phyloP scores from a whole-genome alignment of 176 grass and related monocot genomes.

The Ensete ventricosum region DNA sequence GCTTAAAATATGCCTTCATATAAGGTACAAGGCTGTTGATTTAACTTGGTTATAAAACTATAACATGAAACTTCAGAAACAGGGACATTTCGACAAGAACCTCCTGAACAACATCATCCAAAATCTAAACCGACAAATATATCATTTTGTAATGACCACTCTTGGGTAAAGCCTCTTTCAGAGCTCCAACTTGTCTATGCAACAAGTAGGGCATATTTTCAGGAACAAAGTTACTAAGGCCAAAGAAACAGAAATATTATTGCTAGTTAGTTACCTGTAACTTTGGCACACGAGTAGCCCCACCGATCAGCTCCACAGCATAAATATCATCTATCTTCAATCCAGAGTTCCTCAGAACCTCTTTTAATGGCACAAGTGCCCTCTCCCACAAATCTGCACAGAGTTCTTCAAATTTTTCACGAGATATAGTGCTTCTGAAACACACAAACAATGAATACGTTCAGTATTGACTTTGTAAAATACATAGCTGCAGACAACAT shows the following conservation, averaged over 20 bases:
- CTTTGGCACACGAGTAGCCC: slow-evolving; percentile 90
- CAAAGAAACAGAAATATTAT: not conserved
- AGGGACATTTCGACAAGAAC: too few species aligned
- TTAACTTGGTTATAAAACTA: too few species aligned
- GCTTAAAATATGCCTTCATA: too few species aligned
- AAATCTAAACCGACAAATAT: too few species aligned
- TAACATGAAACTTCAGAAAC: too few species aligned
- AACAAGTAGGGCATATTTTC: too few species aligned
- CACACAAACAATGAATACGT: not conserved
- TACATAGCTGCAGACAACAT: not conserved
- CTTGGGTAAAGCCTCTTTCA: too few species aligned
- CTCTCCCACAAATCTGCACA: slow-evolving; percentile 93
- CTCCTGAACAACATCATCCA: too few species aligned
- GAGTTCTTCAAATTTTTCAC: slow-evolving; percentile 97
- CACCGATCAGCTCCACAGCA: slow-evolving; percentile 93
- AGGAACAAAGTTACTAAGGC: not conserved
- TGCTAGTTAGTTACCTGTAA: slow-evolving; percentile 52
- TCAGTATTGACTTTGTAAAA: not conserved
- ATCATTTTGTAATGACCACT: too few species aligned
- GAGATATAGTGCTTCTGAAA: slow-evolving; percentile 88
- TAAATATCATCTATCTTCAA: slow-evolving; percentile 86
- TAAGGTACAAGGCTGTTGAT: too few species aligned
- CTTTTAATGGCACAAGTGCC: slow-evolving; percentile 79
- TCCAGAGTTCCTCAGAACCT: slow-evolving; percentile 59
- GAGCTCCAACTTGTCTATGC: too few species aligned